Evolutionary conservation across 2,329 filamentous ascomycete genomes (phyloP).

Genomic region (Neonectria sp.): DNA sequence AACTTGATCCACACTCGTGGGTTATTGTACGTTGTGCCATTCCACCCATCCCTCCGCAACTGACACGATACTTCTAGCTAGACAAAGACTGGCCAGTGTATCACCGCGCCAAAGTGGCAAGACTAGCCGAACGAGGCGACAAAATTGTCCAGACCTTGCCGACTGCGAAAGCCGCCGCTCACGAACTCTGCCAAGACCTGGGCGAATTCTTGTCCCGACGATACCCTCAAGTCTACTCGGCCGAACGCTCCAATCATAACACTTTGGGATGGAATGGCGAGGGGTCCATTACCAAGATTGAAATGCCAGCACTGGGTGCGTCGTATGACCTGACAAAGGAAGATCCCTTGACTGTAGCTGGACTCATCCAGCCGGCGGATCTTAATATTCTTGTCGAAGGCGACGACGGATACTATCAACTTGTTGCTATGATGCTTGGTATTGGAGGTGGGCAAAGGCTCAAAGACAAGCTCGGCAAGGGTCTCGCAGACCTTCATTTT

Average conservation of each 20-base stretch:
- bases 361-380: constrained; percentile 16
- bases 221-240: constrained; percentile 18
- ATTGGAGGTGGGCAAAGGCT: constrained; percentile 17
- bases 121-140: constrained; percentile 10
- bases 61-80: not conserved
- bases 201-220: constrained; percentile 11
- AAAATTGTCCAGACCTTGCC: constrained; percentile 13
- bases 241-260: constrained; percentile 7
- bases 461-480: constrained; percentile 16
- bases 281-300: constrained; percentile 7
- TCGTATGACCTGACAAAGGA: constrained; percentile 15
- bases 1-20: constrained; percentile 14
- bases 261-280: constrained; percentile 2
- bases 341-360: constrained; percentile 17
- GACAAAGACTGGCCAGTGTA: constrained; percentile 17
- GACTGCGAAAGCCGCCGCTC: constrained; percentile 1
- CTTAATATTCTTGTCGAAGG: constrained; percentile 11
- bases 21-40: constrained; percentile 10
- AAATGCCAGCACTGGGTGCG: constrained; percentile 7
- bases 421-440: constrained; percentile 22
- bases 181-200: constrained; percentile 17
- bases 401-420: constrained; percentile 6
- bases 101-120: not conserved
- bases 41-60: not conserved
- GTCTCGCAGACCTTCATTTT: constrained; percentile 15